Base-by-base conservation (phyloP, 768 basidiomycete species). In the Xerocomellus intermedius region DNA sequence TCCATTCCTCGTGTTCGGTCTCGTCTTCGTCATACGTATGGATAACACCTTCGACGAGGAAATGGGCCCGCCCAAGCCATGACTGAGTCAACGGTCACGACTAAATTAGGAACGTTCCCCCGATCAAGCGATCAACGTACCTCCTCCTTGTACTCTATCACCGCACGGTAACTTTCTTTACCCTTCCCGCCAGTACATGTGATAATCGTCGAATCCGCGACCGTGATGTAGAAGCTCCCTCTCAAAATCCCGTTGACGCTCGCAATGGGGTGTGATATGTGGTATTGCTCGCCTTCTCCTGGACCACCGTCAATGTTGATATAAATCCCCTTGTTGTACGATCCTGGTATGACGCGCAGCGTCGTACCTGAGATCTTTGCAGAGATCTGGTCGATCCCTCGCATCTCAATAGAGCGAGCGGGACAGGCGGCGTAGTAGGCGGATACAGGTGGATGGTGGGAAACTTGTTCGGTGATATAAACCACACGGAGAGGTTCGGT, bases 141-240 rank as follows among this genome's bases (percentile, higher is more conserved):
- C 84, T 99, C 95, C 68, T 99, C 97, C 74, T 94, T 94, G 75
- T 96, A 98, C 64, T 95, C 92, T 54, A 97, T 83, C 61, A 98
- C 79, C 4, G 93, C 80, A 56, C 95, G 80, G 63, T 90, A 84
- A 65, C 80, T 82, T 58, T 80, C 74, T 35, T 78, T 80, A 14
- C 78, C 77, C 55, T 79, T 81, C 2, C 85, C 85, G 6, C 90
- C 88, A 19, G 78, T 78, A 69, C 91, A 94, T 32, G 91, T 94
- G 62, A 96, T 83, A 48, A 89, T 82, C 8, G 85, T 87, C 41
- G 85, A 82, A 53, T 94, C 92, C 39, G 80, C 75, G 42, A 97
- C 82, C 0, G 94, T 97, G 43, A 93, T 83, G 64, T 98, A 99
- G 72, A 95, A 94, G 64, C 83, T 87, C 0, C 94, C 96, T 52